Base-by-base conservation (phyloP, 1,139 yeast genomes). In the Saccharomyces hybrid region DNA sequence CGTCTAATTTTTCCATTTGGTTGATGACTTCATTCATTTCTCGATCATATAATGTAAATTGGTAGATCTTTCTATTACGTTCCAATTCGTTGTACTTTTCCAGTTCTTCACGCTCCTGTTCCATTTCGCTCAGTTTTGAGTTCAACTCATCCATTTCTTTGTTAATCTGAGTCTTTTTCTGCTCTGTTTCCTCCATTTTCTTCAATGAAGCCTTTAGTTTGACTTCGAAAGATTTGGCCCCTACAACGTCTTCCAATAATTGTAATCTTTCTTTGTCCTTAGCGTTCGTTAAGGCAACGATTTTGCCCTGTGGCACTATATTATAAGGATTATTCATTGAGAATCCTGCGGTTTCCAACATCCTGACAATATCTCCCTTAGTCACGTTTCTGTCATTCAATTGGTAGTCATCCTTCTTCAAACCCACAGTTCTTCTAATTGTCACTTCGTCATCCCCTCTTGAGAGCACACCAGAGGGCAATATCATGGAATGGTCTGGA, bases 251-350 rank as follows among this genome's bases (percentile, higher is more conserved):
- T 63, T 93, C 90, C 60, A 93, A 75, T 47, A 91, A 74, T 31
- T 82, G 78, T 56, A 93, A 75, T 57, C 98, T 78, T 66, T 91
- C 97, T 2, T 80, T 68, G 67, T 90, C 97, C 62, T 87, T 86
- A 0, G 97, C 93, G 67, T 90, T 90, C 0, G 99, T 93, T 57
- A 93, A 76, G 1, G 86, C 78, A 0, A 91, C 84, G 63, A 90
- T 88, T 63, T 88, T 78, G 14, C 99, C 99, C 70, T 93, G 99
- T 0, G 99, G 99, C 3, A 93, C 99, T 63, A 93, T 91, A 70
- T 93, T 93, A 70, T 91, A 93, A 0, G 98, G 97, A 61, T 90
- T 91, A 3, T 91, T 84, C 57, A 88, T 78, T 1, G 96, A 87
- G 66, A 93, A 90, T 0, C 99, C 99, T 0, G 97, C 96, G 64